phyloP scores from a whole-genome alignment of 2,329 filamentous ascomycete species.

The Fusarium fracticaudum region DNA sequence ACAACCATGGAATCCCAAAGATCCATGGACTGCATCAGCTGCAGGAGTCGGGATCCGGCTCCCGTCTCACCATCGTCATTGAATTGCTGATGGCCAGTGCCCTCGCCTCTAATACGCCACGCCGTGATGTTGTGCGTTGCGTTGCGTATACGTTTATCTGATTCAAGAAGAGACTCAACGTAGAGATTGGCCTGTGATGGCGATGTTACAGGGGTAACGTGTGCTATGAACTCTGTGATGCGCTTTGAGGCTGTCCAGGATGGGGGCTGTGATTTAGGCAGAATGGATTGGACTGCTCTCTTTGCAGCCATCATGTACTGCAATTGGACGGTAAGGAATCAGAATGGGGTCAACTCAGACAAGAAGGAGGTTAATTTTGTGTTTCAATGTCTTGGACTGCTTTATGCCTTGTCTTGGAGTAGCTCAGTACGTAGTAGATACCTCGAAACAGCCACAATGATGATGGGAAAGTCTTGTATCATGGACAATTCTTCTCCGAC shows the following conservation, averaged over 20 bases:
- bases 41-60: conserved; percentile 83
- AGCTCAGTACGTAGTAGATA: background rate
- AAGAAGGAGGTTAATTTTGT: background rate
- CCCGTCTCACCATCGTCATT: conserved; percentile 97
- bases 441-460: conserved; percentile 1
- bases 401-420: background rate
- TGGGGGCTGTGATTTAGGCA: conserved; percentile 28
- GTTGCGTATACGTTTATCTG: conserved; percentile 72
- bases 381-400: background rate
- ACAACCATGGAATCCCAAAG: conserved; percentile 93
- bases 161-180: conserved; percentile 78
- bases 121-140: conserved; percentile 35
- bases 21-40: conserved; percentile 94
- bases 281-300: conserved; percentile 17
- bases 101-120: conserved; percentile 68
- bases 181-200: conserved; percentile 76
- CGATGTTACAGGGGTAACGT: conserved; percentile 74
- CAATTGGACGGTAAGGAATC: background rate
- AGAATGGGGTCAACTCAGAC: background rate
- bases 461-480: background rate
- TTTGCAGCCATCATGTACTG: conserved; percentile 16
- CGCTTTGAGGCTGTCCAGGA: conserved; percentile 79
- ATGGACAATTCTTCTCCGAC: background rate
- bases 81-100: conserved; percentile 80
- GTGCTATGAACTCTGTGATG: conserved; percentile 84